phyloP scores from a whole-genome alignment of 2,329 filamentous ascomycete species.

The Epichloe gansuensis region DNA sequence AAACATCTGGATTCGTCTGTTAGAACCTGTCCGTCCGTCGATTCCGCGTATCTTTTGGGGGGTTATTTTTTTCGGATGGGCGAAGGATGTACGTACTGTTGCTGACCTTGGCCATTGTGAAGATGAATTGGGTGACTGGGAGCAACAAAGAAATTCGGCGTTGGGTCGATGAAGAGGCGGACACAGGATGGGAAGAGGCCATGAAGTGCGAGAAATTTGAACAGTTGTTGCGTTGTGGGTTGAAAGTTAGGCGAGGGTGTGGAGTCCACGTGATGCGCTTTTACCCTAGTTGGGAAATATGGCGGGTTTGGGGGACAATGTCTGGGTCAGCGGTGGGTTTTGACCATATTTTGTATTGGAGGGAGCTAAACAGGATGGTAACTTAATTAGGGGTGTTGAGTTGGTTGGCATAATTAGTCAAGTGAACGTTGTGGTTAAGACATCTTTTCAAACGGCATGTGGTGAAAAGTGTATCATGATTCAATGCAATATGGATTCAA shows the following conservation, averaged over 20 bases:
- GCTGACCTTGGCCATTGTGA: slow-evolving; percentile 63
- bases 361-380: neutral
- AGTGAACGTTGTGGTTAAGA: no score
- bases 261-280: slow-evolving; percentile 21
- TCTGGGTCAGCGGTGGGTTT: neutral
- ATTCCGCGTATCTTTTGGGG: neutral
- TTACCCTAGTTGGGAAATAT: neutral
- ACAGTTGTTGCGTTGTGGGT: slow-evolving; percentile 16
- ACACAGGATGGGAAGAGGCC: neutral
- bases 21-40: neutral
- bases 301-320: neutral
- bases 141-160: slow-evolving; percentile 16
- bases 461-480: no score
- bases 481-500: neutral
- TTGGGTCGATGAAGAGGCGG: slow-evolving; percentile 17
- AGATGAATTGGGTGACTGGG: slow-evolving; percentile 14
- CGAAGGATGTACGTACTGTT: slow-evolving; percentile 30
- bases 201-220: slow-evolving; percentile 3
- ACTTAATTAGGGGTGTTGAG: no score
- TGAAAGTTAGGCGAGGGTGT: slow-evolving; percentile 17
- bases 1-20: slow-evolving; percentile 35
- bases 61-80: neutral
- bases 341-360: no score
- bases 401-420: no score
- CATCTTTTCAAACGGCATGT: no score